A percentile compares a stretch with the other conserved stretches of the same genome.
Evolutionary conservation across 148 eudicot genomes (phyloP).

Genomic region (Spergularia bocconei): DNA sequence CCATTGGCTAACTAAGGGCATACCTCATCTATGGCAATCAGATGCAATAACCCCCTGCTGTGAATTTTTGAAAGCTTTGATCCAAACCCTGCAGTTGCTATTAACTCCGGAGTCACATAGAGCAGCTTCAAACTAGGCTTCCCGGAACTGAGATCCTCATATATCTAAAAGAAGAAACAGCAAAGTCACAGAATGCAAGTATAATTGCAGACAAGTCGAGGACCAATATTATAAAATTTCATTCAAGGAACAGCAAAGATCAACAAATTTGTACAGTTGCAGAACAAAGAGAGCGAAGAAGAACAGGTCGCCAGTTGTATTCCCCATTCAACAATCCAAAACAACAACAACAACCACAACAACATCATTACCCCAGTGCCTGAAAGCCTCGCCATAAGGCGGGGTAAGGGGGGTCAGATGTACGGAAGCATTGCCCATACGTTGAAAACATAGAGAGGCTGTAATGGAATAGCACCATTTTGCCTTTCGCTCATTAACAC

Average conservation of each 20-base stretch:
- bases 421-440: too few relatives aligned
- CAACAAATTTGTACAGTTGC: conserved; percentile 1
- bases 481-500: too few relatives aligned
- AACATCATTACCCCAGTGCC: too few relatives aligned
- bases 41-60: conserved; percentile 75
- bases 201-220: not conserved
- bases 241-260: not conserved
- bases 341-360: not conserved
- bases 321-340: not conserved
- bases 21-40: conserved; percentile 97
- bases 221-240: not conserved
- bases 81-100: conserved; percentile 80
- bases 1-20: conserved; percentile 13
- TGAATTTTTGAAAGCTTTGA: conserved; percentile 68
- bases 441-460: too few relatives aligned
- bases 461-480: too few relatives aligned
- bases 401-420: too few relatives aligned
- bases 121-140: conserved; percentile 77
- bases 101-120: conserved; percentile 91
- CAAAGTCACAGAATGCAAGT: conserved; percentile 13
- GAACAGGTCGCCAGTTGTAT: too few relatives aligned
- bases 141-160: conserved; percentile 84
- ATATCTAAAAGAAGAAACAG: conserved; percentile 49
- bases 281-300: not conserved
- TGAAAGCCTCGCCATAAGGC: too few relatives aligned